Base-by-base conservation (phyloP, 371 early-diverging fungal genomes). In the Mucor racemosus region DNA sequence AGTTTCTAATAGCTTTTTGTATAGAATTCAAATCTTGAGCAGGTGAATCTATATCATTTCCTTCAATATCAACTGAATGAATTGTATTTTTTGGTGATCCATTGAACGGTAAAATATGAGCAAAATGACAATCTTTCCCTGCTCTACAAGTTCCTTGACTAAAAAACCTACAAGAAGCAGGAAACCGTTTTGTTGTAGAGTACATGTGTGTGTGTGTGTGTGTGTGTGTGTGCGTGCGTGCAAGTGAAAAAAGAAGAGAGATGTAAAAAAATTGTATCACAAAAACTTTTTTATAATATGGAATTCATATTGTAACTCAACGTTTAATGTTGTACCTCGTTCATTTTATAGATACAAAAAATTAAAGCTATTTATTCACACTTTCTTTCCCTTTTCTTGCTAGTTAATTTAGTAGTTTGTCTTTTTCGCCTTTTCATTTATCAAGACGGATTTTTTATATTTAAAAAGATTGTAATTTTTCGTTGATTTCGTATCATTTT, bases 71-170 rank as follows among this genome's bases (percentile, higher is more conserved):
- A 14, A 35, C 41, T 26, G 73, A 8, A 15, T 50, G 72, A 35
- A 55, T 48, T 13, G 36, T 60, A n/a, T 58, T 67, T 31, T 60
- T 64, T n/a, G 76, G 73, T 3, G 53, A 48, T 11, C 72, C 77
- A 46, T 70, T 64, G 33, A 81, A 62, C 9, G 82, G 83, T n/a
- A 82, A 58, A 33, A 78, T 74, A 55, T 82, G 83, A 40, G 80
- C 76, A 72, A 82, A 82, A 1, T 72, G 71, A 42, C 83, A 82
- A 0, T 76, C 75, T 53, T 76, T 68, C 0, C 83, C 83, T n/a
- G 80, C 80, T 65, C 83, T 73, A 72, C 83, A 82, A 35, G 71
- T 75, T 4, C 83, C 83, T 60, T 82, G 80, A 34, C 74, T 61
- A 59, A 72, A 82, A 55, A 80, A 82, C 11, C 83, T 71, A 70